Evolutionary conservation across 306 rosid genomes (phyloP).

Genomic region (Cyclanthera cordifolia): DNA sequence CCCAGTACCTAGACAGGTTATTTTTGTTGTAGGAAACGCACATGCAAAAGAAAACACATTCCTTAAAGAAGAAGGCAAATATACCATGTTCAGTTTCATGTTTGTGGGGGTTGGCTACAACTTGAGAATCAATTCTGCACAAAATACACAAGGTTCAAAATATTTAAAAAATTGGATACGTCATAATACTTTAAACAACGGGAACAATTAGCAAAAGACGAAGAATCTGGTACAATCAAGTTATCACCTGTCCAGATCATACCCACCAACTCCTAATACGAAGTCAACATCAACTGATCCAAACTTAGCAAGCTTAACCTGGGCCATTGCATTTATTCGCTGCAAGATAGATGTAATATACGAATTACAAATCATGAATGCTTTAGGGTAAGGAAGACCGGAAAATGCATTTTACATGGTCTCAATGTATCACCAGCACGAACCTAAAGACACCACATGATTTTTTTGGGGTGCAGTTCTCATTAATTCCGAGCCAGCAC

Average conservation of each 20-base stretch:
- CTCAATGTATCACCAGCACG: not conserved
- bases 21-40: not conserved
- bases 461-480: not conserved
- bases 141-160: conserved; percentile 16
- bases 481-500: not conserved
- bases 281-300: conserved; percentile 85
- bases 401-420: not conserved
- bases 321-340: conserved; percentile 88
- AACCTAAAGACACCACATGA: not conserved
- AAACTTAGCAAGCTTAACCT: conserved; percentile 60
- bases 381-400: not conserved
- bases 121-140: conserved; percentile 68
- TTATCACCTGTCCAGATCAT: conserved; percentile 72
- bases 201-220: not conserved
- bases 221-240: conserved; percentile 7
- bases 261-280: conserved; percentile 88
- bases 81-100: conserved; percentile 52
- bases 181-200: not conserved
- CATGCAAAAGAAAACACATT: not conserved
- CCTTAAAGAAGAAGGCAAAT: not conserved
- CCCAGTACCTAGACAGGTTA: not conserved
- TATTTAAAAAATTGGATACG: conserved; percentile 6
- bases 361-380: not conserved
- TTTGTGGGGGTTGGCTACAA: conserved; percentile 49
- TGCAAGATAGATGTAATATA: conserved; percentile 27